Base-by-base conservation (phyloP, 192 early-diverging fungal genomes). In the Coemansia sp. region DNA sequence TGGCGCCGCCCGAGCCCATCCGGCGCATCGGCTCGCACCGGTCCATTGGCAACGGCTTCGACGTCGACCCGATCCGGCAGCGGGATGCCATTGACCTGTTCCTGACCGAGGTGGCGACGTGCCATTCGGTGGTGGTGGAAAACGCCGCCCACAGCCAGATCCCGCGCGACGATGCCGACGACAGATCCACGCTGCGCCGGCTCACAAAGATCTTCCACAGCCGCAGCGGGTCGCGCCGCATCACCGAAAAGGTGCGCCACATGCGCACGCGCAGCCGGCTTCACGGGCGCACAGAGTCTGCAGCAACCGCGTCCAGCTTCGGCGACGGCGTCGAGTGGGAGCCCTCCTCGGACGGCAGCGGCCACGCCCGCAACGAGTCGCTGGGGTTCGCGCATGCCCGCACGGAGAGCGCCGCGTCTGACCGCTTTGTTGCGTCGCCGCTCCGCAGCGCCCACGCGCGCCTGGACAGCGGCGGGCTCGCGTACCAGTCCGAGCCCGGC, bases 81-180 rank as follows among this genome's bases (percentile, higher is more conserved):
- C 64, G 61, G 30, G 61, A 67, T 23, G 61, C 62, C 48, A 51
- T 78, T 18, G 64, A 78, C 37, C 50, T 78, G 57, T 99, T 97
- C 53, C 89, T 94, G 65, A 89, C 84, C 3, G 77, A 93, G 18
- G 70, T 99, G 18, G 88, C 93, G 11, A 80, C 96, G 0, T 99
- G 95, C 65, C 94, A 99, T 69, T 97, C 96, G 0, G 95, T 96
- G 1, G 81, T 99, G 9, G 87, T 94, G 1, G 94, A 97, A 26
- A 81, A 83, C 40, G 80, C 71, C 45, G 69, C 66, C 3, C 72
- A 80, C 38, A 65, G 50, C 38, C 56, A 78, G 33, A 61, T 70
- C 8, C 66, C 55, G 5, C 62, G 69, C 39, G 65, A 53, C 16
- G 43, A 59, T 7, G 65, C 71, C 28, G 83, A 65, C 50, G 61